These are phyloP conservation scores for Alternaria brassicae DNA, from an alignment of 2,329 filamentous ascomycete species.

Conservation along the genomic window DNA sequence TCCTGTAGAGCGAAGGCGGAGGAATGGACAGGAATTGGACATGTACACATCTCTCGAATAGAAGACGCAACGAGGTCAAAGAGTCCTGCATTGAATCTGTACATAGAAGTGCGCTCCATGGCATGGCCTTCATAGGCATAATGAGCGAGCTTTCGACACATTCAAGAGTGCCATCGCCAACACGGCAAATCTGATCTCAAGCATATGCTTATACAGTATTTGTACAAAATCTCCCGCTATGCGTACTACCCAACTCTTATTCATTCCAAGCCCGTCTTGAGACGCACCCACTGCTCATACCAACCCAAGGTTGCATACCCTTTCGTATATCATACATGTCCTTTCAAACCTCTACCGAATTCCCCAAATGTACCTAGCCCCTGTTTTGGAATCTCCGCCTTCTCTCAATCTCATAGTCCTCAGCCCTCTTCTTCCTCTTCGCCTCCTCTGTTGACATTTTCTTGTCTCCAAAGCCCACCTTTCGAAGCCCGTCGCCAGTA, in stretches of 20 bases:
- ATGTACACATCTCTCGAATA: constrained; percentile 74
- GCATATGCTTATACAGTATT: constrained; percentile 23
- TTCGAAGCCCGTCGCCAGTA: constrained; percentile 21
- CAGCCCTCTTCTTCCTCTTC: constrained; percentile 39
- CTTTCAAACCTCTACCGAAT: neutral
- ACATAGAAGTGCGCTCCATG: neutral
- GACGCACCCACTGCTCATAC: constrained; percentile 8
- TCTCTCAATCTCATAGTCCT: constrained; percentile 38
- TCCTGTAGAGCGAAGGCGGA: constrained; percentile 62
- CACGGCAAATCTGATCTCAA: constrained; percentile 1
- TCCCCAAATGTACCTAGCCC: constrained; percentile 17
- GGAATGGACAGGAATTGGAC: constrained; percentile 63
- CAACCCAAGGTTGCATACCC: constrained; percentile 20
- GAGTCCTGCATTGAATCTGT: neutral
- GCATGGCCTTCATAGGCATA: neutral
- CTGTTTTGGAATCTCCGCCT: constrained; percentile 40
- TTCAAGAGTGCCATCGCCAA: neutral
- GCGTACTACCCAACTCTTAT: neutral
- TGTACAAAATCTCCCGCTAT: constrained; percentile 19
- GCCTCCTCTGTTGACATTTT: constrained; percentile 27
- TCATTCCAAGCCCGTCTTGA: neutral
- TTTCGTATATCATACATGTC: constrained; percentile 33
- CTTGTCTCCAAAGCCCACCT: constrained; percentile 25
- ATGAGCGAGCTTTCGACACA: neutral
- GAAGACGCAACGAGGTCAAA: neutral